Evolutionary conservation across 352 stramenopile species (phyloP).

Genomic region (Saprolegnia diclina): DNA sequence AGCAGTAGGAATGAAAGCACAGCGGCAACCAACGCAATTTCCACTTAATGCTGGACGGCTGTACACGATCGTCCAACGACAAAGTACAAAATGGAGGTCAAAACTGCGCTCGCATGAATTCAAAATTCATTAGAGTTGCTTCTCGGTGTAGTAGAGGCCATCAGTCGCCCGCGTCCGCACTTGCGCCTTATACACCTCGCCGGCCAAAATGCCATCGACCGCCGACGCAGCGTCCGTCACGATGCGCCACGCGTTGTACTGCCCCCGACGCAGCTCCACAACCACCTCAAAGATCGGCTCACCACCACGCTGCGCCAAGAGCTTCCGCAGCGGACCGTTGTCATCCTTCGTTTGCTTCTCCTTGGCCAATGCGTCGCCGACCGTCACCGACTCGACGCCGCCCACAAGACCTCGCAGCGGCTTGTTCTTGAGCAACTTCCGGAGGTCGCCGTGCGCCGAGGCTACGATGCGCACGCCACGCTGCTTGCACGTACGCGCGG

Average conservation of each 20-base stretch:
- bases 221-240: constrained; percentile 55
- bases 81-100: too few relatives aligned
- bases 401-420: constrained; percentile 72
- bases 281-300: constrained; percentile 78
- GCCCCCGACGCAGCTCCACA: constrained; percentile 58
- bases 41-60: too few relatives aligned
- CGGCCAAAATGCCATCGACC: constrained; percentile 55
- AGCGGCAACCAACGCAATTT: too few relatives aligned
- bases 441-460: constrained; percentile 81
- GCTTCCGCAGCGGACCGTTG: not conserved
- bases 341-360: too few relatives aligned
- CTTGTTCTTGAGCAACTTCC: constrained; percentile 75
- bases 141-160: too few relatives aligned
- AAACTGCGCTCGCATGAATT: too few relatives aligned
- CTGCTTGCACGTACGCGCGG: constrained; percentile 58
- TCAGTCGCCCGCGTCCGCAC: constrained; percentile 29
- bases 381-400: constrained; percentile 55
- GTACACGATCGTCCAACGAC: too few relatives aligned
- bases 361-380: constrained; percentile 40
- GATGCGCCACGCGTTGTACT: constrained; percentile 51
- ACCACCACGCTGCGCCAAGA: constrained; percentile 39
- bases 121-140: too few relatives aligned
- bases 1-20: too few relatives aligned
- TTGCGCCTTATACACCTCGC: constrained; percentile 33
- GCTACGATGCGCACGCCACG: constrained; percentile 80